These are phyloP conservation scores for Saraca asoca DNA, from an alignment of 331 rosid species.

Conservation along the genomic window DNA sequence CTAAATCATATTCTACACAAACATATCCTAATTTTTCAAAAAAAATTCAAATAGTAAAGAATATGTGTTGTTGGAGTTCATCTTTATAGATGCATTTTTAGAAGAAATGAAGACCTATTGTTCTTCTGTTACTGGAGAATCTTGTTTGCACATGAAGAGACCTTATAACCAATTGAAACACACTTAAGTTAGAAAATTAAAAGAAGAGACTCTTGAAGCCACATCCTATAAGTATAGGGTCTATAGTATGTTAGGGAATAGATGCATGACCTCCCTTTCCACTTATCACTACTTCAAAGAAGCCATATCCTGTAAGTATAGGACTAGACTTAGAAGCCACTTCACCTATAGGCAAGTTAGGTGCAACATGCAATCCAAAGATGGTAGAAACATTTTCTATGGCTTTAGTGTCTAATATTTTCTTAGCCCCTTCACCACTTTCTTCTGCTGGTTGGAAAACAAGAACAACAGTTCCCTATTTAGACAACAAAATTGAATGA, in stretches of 20 bases:
- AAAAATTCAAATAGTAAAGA: too few species aligned
- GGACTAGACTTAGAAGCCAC: constrained; percentile 66
- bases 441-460: constrained; percentile 96
- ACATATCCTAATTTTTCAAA: too few species aligned
- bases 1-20: too few species aligned
- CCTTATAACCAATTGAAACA: too few species aligned
- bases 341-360: constrained; percentile 52
- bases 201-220: too few species aligned
- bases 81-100: too few species aligned
- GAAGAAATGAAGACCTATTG: too few species aligned
- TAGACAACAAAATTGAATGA: constrained; percentile 15
- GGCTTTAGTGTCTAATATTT: constrained; percentile 56
- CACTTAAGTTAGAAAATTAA: too few species aligned
- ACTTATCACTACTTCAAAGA: constrained; percentile 71
- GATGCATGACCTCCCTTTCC: constrained; percentile 96
- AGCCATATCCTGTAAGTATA: constrained; percentile 62
- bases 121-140: too few species aligned
- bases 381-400: constrained; percentile 73
- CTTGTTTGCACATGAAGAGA: too few species aligned
- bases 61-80: too few species aligned
- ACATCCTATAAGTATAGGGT: too few species aligned
- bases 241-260: constrained; percentile 74
- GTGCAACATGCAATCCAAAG: constrained; percentile 69
- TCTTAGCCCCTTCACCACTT: constrained; percentile 76
- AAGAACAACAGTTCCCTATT: constrained; percentile 80